phyloP scores from a whole-genome alignment of 768 basidiomycete species.

The Pleurotus djamor region DNA sequence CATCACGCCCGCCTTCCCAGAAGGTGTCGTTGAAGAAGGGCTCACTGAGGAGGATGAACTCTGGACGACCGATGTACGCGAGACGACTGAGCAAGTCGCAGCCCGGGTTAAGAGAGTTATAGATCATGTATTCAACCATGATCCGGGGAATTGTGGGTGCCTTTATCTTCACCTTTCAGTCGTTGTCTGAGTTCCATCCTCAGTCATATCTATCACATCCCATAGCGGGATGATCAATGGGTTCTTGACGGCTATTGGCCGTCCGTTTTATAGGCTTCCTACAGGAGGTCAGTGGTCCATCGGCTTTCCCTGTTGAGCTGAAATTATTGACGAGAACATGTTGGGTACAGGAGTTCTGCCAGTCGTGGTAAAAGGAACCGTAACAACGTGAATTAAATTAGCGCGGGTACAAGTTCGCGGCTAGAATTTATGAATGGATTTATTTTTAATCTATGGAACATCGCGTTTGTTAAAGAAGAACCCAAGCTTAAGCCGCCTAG shows the following conservation, averaged over 20 bases:
- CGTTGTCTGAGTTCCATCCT: not conserved
- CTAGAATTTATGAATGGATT: too few species aligned
- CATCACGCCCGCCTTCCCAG: conserved; percentile 47
- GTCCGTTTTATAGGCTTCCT: conserved; percentile 43
- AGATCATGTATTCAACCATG: conserved; percentile 51
- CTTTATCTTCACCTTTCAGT: not conserved
- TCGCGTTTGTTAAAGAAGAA: too few species aligned
- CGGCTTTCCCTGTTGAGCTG: not conserved
- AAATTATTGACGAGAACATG: too few species aligned
- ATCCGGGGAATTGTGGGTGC: conserved; percentile 46
- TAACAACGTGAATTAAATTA: too few species aligned
- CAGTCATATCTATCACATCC: conserved; percentile 67
- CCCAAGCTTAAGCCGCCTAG: too few species aligned
- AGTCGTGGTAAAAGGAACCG: conserved; percentile 15
- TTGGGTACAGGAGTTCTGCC: conserved; percentile 18
- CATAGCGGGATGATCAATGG: conserved; percentile 64
- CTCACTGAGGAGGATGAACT: conserved; percentile 66
- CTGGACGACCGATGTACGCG: conserved; percentile 56
- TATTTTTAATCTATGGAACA: too few species aligned
- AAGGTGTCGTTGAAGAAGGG: conserved; percentile 51
- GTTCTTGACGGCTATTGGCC: conserved; percentile 45
- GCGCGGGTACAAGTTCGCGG: too few species aligned
- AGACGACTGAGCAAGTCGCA: conserved; percentile 44
- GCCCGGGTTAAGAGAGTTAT: conserved; percentile 48
- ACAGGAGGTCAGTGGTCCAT: conserved; percentile 54